phyloP scores from a whole-genome alignment of 2,329 filamentous ascomycete species.

The Leptographium lundbergii region DNA sequence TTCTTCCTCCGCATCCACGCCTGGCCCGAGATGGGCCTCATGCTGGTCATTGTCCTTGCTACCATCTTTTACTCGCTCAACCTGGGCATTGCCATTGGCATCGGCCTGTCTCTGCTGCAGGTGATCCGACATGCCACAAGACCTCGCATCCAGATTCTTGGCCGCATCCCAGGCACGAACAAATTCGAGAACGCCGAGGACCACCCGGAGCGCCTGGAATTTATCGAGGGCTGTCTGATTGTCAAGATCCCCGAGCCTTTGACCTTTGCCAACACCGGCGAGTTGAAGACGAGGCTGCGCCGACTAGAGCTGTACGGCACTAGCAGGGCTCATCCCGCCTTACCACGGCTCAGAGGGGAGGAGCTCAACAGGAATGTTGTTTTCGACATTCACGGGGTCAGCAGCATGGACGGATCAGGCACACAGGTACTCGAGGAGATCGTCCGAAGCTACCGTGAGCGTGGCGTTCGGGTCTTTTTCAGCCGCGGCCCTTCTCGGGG shows the following conservation, averaged over 20 bases:
- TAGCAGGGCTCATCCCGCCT: constrained; percentile 67
- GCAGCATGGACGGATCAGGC: constrained; percentile 82
- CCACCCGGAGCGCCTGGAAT: constrained; percentile 63
- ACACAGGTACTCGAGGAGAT: constrained; percentile 88
- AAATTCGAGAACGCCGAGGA: constrained; percentile 77
- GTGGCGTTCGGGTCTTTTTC: constrained; percentile 68
- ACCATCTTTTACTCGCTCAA: constrained; percentile 95
- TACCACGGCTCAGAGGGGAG: constrained; percentile 64
- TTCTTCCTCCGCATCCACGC: constrained; percentile 83
- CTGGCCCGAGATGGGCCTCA: constrained; percentile 74
- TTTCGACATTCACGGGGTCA: constrained; percentile 97
- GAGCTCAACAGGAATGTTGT: constrained; percentile 85
- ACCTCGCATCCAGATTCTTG: constrained; percentile 90
- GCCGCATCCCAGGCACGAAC: constrained; percentile 71
- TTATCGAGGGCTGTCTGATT: constrained; percentile 83
- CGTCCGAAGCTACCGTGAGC: constrained; percentile 63
- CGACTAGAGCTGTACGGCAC: constrained; percentile 88
- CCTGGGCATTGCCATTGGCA: constrained; percentile 84
- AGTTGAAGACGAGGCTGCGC: constrained; percentile 70
- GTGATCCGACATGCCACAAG: constrained; percentile 85
- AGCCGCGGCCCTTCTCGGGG: constrained; percentile 37
- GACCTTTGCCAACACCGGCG: constrained; percentile 93
- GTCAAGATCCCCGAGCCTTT: constrained; percentile 96
- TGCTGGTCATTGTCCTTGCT: constrained; percentile 78
- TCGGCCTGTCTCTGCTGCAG: constrained; percentile 78